Evolutionary conservation across 1,139 yeast genomes (phyloP), one percentile per base, ranked within the genome.

Genomic region (Geotrichum phurueaensis): DNA sequence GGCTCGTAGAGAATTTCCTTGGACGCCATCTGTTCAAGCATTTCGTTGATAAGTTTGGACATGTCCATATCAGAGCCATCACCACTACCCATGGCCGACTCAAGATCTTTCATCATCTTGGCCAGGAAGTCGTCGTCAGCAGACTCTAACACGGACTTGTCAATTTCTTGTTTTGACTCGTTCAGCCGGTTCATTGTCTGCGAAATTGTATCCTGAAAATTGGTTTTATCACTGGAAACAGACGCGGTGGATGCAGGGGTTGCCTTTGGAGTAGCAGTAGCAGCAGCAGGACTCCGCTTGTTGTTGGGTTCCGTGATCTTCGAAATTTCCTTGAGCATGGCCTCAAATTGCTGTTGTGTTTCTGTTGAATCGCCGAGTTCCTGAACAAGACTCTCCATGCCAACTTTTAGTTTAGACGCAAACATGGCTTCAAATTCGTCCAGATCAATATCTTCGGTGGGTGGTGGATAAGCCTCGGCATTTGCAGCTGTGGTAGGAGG

Each of bases 1-100:
- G 98, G 97, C 67, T 88, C 96, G 71, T 89, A 92, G 56, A 94
- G 79, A 36, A 92, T 89, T 62, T 87, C 95, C 71, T 90, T 92
- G 7, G 96, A 85, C 22, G 95, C 84, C 73, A 94, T 81, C 71
- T 90, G 95, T 64, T 86, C 87, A 69, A 94, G 79, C 86, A 92
- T 86, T 59, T 88, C 91, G 31, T 83, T 81, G 65, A 92, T 78
- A 53, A 92, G 78, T 64, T 84, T 84, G 58, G 87, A 81, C 66
- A 81, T 79, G 31, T 82, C 86, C 10, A 76, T 82, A 12, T 72
- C 79, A 18, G 81, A 85, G 3, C 76, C 84, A 10, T 71, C 79
- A 1, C 72, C 77, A 18, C 68, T 73, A 10, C 79, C 70, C 84
- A 76, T 66, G 81, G 91, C 56, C 81, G 80, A 64, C 83, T 91